phyloP scores from a whole-genome alignment of 805 yeast genomes.

The Sporopachydermia lactativora region DNA sequence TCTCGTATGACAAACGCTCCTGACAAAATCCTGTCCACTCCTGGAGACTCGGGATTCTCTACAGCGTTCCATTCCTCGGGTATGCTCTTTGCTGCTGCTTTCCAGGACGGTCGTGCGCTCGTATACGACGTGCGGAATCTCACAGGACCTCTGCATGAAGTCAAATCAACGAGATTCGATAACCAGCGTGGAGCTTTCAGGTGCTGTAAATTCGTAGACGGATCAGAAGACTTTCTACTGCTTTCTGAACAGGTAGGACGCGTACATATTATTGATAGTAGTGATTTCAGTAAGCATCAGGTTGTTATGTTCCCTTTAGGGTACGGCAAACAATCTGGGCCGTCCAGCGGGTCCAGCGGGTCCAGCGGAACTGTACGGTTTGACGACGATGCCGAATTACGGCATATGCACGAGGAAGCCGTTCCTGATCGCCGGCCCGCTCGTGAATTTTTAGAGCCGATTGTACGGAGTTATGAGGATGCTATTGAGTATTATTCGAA shows the following conservation, averaged over 20 bases:
- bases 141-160: conserved; percentile 28
- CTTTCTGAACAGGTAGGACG: conserved; percentile 79
- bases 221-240: conserved; percentile 62
- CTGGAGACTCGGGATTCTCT: conserved; percentile 73
- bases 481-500: conserved; percentile 1
- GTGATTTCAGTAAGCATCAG: conserved; percentile 62
- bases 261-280: conserved; percentile 70
- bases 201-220: conserved; percentile 44
- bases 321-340: conserved; percentile 2
- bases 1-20: conserved; percentile 12
- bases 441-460: background rate
- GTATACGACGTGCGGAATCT: conserved; percentile 65
- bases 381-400: conserved; percentile 16
- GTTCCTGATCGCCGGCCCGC: background rate
- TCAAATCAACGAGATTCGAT: conserved; percentile 28
- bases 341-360: no score
- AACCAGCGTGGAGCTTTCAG: conserved; percentile 50
- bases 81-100: conserved; percentile 57
- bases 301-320: conserved; percentile 47
- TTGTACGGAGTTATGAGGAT: background rate
- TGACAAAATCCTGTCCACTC: conserved; percentile 33
- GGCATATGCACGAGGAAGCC: background rate
- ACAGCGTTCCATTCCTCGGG: conserved; percentile 71
- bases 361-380: conserved; percentile 6
- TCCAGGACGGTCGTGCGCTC: conserved; percentile 73